Evolutionary conservation across 371 early-diverging fungal genomes (phyloP), one percentile per base, ranked within the genome.

Genomic region (Mucor velutinosus): DNA sequence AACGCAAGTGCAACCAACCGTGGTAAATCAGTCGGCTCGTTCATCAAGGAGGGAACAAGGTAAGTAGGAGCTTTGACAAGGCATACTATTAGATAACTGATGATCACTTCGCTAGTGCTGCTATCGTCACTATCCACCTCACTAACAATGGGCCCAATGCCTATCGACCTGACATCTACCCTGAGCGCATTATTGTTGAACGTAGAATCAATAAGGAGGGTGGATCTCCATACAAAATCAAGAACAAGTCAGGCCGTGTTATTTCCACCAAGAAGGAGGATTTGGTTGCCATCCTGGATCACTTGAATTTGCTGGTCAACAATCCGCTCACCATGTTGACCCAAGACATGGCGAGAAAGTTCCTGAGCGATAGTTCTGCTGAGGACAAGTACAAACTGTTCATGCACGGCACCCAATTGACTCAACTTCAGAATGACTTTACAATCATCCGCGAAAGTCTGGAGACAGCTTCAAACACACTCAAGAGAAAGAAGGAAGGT

Each of bases 311-410:
- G 47, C 89, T 94, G 71, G 89, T 95, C 30, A 95, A 94, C 73
- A 98, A 98, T 66, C 98, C 99, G 7, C 78, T 99, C 75, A 92
- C 90, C 58, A 87, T 97, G 21, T 87, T 99, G 15, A 92, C 92
- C 1, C 99, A 99, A 69, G 99, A 98, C 58, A 89, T 92, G 11
- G 97, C 99, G 4, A 87, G 94, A 37, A 89, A 91, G 76, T 98
- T 98, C 66, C 78, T 99, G 19, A 89, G 89, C 39, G 89, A 91
- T 39, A 91, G 93, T 62, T 87, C 93, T 4, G 71, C 92, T 3
- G 85, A 91, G 59, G 95, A 95, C 47, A 95, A 95, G 74, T 97
- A 96, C 77, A 86, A 85, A 80, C 90, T 95, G 37, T 98, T 97
- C 66, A 78, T 92, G 76, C 87, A 89, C 58, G 98, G 96, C 25